These are phyloP conservation scores for Suhomyces bokatorum DNA, from an alignment of 1,139 yeast genomes.

Conservation along the genomic window DNA sequence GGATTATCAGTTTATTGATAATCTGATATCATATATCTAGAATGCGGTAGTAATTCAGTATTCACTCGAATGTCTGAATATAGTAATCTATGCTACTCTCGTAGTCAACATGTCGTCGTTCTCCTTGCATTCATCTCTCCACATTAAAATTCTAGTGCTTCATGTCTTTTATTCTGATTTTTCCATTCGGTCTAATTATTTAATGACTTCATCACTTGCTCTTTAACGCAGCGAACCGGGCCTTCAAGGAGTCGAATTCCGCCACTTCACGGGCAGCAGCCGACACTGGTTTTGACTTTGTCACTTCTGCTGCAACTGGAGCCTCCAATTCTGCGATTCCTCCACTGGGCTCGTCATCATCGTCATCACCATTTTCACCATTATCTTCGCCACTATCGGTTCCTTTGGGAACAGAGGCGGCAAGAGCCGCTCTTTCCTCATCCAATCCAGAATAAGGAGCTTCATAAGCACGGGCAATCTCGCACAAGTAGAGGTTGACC, in stretches of 20 bases:
- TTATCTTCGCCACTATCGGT: conserved; percentile 14
- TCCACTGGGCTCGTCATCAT: conserved; percentile 19
- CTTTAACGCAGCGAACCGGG: conserved; percentile 50
- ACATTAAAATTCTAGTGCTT: not conserved
- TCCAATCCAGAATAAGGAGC: conserved; percentile 68
- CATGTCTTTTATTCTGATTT: not conserved
- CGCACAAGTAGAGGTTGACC: conserved; percentile 70
- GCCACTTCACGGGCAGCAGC: conserved; percentile 14
- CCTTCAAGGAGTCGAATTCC: conserved; percentile 46
- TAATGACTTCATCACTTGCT: conserved; percentile 16
- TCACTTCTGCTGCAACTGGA: conserved; percentile 20
- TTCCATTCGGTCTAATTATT: too few species aligned
- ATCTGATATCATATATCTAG: too few species aligned
- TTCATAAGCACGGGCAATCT: conserved; percentile 77
- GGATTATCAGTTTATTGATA: too few species aligned
- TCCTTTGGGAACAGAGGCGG: conserved; percentile 14
- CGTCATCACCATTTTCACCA: conserved; percentile 11
- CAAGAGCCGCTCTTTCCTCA: conserved; percentile 29
- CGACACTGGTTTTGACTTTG: conserved; percentile 14
- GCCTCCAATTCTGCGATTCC: conserved; percentile 16
- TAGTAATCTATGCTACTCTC: too few species aligned
- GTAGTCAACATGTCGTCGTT: too few species aligned
- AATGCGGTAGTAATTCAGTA: too few species aligned
- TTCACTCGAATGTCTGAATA: too few species aligned
- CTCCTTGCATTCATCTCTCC: too few species aligned